Percentiles rank a stretch among this genome's conserved stretches.
Evolutionary conservation across 2,329 filamentous ascomycete species (phyloP).

Genomic region (Chaetomium sp.): DNA sequence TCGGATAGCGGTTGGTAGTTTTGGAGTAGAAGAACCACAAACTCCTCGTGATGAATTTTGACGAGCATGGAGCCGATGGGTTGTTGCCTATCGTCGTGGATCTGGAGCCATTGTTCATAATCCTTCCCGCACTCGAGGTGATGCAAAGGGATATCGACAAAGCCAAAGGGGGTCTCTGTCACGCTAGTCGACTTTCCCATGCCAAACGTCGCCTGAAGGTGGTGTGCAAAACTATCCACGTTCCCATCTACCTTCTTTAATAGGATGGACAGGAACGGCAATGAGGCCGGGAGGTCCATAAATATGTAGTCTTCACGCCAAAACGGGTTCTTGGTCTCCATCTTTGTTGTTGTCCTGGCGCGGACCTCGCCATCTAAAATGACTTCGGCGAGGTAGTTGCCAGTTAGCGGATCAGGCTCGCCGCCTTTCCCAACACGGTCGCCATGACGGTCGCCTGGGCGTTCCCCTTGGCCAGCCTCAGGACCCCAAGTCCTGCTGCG

Average conservation of each 20-base stretch:
- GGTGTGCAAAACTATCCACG: constrained; percentile 40
- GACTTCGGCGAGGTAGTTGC: constrained; percentile 74
- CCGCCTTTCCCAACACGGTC: constrained; percentile 27
- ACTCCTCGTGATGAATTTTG: constrained; percentile 76
- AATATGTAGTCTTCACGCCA: constrained; percentile 81
- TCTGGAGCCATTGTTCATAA: constrained; percentile 80
- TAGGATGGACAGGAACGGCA: constrained; percentile 64
- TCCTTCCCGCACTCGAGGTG: constrained; percentile 72
- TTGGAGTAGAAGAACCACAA: constrained; percentile 77
- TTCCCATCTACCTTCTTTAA: constrained; percentile 59
- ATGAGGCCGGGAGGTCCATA: constrained; percentile 60
- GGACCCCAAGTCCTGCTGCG: constrained; percentile 31
- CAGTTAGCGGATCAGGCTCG: constrained; percentile 43
- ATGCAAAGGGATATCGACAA: constrained; percentile 76
- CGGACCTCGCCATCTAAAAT: constrained; percentile 73
- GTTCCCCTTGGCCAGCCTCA: constrained; percentile 27
- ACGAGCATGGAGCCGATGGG: constrained; percentile 77
- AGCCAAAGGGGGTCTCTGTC: constrained; percentile 54
- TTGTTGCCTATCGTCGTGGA: constrained; percentile 70
- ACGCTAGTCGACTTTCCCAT: constrained; percentile 37
- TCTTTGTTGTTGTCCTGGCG: constrained; percentile 66
- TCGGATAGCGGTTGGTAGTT: constrained; percentile 82
- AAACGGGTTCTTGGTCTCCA: constrained; percentile 66
- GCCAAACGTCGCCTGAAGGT: constrained; percentile 38
- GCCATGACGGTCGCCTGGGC: constrained; percentile 24